Base-by-base conservation (phyloP, 352 stramenopile genomes). In the Phytophthora parvispora region DNA sequence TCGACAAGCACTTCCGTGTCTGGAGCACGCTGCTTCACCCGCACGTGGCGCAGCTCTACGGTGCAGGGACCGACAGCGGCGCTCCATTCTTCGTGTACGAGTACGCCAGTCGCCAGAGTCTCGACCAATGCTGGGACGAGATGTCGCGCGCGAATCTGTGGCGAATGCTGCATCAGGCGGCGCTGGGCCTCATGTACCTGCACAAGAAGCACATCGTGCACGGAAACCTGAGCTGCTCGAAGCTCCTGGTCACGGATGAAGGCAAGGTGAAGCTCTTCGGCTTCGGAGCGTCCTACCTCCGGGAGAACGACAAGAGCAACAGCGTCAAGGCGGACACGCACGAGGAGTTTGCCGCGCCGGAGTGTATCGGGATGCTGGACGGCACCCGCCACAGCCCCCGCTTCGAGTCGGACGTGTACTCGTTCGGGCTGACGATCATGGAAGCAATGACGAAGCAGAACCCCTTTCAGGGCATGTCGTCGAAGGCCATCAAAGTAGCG, bases 171-270 rank as follows among this genome's bases (percentile, higher is more conserved):
- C 40, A 69, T 18, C 59, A 74, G 52, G 52, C 59, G 12, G 34
- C 60, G 4, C 6, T 70, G 32, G 67, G 53, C 22, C 67, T 75
- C 10, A 20, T 13, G 4, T 75, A 75, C 38, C n/a, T 84, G 8
- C 75, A 80, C 65, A 70, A 59, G 10, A 60, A 51, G 18, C 64
- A 63, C 40, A 24, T 81, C 6, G 66, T 81, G 10, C 69, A 84
- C n/a, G 76, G 66, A 8, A 84, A 84, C 25, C 32, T 84, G 4
- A 80, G 74, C 31, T 81, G 72, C 67, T 61, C 36, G 20, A 84
- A 84, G 48, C 32, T 84, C 4, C 48, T 84, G 13, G 66, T 84
- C 16, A 59, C 67, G 6, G 60, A 56, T 3, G 27, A 75, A 49
- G 66, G 53, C 22, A 61, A 42, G 3, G 64, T 72, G 10, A 75